Base-by-base conservation (phyloP, 805 yeast species). In the Saccharomyces jurei region DNA sequence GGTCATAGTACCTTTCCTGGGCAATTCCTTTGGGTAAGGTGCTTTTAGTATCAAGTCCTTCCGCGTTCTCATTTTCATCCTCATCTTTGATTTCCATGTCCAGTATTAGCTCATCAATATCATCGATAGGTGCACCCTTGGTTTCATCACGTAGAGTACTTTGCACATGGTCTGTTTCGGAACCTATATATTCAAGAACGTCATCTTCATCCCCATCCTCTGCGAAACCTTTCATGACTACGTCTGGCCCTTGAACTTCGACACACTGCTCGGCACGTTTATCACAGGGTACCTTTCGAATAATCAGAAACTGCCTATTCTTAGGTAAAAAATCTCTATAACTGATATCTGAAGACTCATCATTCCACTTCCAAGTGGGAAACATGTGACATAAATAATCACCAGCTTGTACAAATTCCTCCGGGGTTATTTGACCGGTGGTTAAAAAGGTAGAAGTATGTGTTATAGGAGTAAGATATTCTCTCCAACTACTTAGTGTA, bases 301-400 rank as follows among this genome's bases (percentile, higher is more conserved):
- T 90, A 2, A 94, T 87, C 46, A 94, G 73, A 60, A 79, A 88
- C 72, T 94, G 99, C 71, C 89, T 94, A 60, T 88, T 91, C 1
- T 74, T 73, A 0, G 99, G 99, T 56, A 94, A 72, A 62, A 89
- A 94, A 58, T 82, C 86, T 49, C 69, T 63, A 32, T 57, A 51
- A 31, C 60, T 60, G 6, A 66, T 50, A 46, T 56, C 57, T 58
- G 84, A 80, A 50, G 67, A 73, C 60, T 77, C 79, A 8, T 78
- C 73, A 13, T 75, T 70, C 99, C 99, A 94, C 58, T 83, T 82
- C 99, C 99, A 94, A 0, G 98, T 94, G 2, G 99, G 98, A 68
- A 94, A 94, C 75, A 86, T 88, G 70, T 83, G 84, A 31, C 85
- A 91, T 55, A 94, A 74, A 70, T 89, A 94, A 69, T 94, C 97